Base-by-base conservation (phyloP, 176 grass and related monocot species). In the Phragmites australis region DNA sequence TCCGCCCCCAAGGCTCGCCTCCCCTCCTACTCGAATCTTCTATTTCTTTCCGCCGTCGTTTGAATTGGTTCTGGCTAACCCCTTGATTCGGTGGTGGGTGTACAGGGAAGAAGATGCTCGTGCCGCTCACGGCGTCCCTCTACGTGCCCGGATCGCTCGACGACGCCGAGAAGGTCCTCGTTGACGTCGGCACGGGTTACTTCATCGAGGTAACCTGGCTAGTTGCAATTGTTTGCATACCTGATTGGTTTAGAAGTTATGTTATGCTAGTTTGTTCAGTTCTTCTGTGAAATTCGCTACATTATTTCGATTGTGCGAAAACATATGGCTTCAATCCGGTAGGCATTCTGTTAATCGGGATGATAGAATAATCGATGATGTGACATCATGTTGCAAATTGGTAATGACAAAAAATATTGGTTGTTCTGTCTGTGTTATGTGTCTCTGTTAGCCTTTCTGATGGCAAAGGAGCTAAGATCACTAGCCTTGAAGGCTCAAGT, bases 161-260 rank as follows among this genome's bases (percentile, higher is more conserved):
- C 47, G 92, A 95, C 46, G 82, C 86, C 21, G 92, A 95, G 45
- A 95, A 99, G 57, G 88, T 99, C 43, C 90, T 99, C 79, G 90
- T 99, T 25, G 92, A 99, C 67, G 96, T 95, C 26, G 96, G 96
- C 55, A 95, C 96, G 2, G 96, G 92, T 62, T 99, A 99, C 76
- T 99, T 95, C 76, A 89, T 99, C 44, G 96, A 99, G 96, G 96
- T 99, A 78, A 78, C 68, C 17, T 53, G 26, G 22, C 48, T 19
- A 26, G 11, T 57, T 78, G 65, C 47, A 47, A n/a, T 54, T 68
- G 21, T 48, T 32, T 34, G 44, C 31, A 59, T 40, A 9, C 53
- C 32, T 51, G 60, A 26, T 23, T 61, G 46, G 16, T 37, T 32
- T 57, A 7, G 42, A 29, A 65, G 23, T 76, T 82, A 0, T 45